A percentile compares a stretch with the other conserved stretches of the same genome.
phyloP scores from a whole-genome alignment of 2,329 filamentous ascomycete genomes.

The Sporothrix dimorphospora region DNA sequence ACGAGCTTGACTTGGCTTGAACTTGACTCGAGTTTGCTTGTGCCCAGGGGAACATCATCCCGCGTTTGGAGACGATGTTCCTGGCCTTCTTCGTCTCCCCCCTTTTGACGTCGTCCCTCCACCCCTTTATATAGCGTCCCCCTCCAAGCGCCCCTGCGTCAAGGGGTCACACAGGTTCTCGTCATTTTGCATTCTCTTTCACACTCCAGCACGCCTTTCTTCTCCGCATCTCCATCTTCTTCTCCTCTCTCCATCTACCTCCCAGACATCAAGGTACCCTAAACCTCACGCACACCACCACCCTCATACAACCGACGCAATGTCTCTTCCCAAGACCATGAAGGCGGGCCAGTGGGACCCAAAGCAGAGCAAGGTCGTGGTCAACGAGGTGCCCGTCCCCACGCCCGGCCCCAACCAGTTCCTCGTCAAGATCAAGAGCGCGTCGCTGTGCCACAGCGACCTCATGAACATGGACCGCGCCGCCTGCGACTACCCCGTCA shows the following conservation, averaged over 20 bases:
- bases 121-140: conserved; percentile 23
- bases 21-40: too few relatives aligned
- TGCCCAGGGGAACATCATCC: background rate
- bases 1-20: background rate
- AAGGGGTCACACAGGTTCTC: conserved; percentile 24
- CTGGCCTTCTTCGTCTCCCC: background rate
- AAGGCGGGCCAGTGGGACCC: conserved; percentile 34
- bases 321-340: conserved; percentile 33
- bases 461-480: conserved; percentile 35
- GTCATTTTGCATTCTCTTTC: background rate
- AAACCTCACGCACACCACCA: background rate
- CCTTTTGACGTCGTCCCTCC: background rate
- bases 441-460: conserved; percentile 44
- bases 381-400: conserved; percentile 50
- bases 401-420: conserved; percentile 47
- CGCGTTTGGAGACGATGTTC: conserved; percentile 1
- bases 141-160: background rate
- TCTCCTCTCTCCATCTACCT: background rate
- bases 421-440: conserved; percentile 43
- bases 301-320: background rate
- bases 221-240: background rate
- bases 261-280: conserved; percentile 1
- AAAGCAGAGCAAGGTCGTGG: conserved; percentile 26
- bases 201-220: background rate
- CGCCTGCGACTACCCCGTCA: conserved; percentile 34